Conservation (phyloP, 257 asterid species). For the Rubia yunnanensis region DNA sequence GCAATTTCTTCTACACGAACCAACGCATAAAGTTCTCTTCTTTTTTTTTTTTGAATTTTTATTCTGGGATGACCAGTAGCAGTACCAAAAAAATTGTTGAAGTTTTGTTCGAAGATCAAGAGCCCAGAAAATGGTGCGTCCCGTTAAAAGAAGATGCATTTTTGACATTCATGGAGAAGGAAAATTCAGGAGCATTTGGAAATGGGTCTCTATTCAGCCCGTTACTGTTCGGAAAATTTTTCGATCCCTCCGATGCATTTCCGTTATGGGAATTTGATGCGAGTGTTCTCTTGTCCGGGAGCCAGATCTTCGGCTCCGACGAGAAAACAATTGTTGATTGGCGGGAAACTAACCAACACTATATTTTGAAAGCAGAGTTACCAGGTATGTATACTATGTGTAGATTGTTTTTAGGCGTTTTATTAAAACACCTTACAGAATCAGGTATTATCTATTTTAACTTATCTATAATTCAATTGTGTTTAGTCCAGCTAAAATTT, state of each 20-base stretch:
- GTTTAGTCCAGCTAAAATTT: too few relatives aligned
- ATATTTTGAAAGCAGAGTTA: slow-evolving; percentile 47
- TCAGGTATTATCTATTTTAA: too few relatives aligned
- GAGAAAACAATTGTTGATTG: slow-evolving; percentile 43
- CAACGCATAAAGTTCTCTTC: not conserved
- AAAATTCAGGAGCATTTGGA: slow-evolving; percentile 27
- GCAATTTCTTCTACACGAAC: too few relatives aligned
- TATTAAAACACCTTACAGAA: not conserved
- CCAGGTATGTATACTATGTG: slow-evolving; percentile 37
- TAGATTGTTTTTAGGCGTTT: too few relatives aligned
- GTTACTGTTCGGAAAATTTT: slow-evolving; percentile 68
- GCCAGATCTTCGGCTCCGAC: slow-evolving; percentile 12
- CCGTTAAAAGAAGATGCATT: slow-evolving; percentile 58
- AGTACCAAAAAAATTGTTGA: slow-evolving; percentile 35
- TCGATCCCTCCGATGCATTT: slow-evolving; percentile 90
- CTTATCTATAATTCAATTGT: too few relatives aligned
- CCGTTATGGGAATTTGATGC: slow-evolving; percentile 84
- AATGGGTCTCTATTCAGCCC: slow-evolving; percentile 66
- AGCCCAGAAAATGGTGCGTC: slow-evolving; percentile 57
- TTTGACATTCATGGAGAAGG: slow-evolving; percentile 30
- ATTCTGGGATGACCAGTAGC: slow-evolving; percentile 30
- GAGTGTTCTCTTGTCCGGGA: slow-evolving; percentile 31
- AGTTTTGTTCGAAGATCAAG: slow-evolving; percentile 40
- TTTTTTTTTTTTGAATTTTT: not conserved
- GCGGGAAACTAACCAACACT: slow-evolving; percentile 47